These are phyloP conservation scores for Yamadazyma laniorum DNA, from an alignment of 805 yeast species.

Conservation along the genomic window DNA sequence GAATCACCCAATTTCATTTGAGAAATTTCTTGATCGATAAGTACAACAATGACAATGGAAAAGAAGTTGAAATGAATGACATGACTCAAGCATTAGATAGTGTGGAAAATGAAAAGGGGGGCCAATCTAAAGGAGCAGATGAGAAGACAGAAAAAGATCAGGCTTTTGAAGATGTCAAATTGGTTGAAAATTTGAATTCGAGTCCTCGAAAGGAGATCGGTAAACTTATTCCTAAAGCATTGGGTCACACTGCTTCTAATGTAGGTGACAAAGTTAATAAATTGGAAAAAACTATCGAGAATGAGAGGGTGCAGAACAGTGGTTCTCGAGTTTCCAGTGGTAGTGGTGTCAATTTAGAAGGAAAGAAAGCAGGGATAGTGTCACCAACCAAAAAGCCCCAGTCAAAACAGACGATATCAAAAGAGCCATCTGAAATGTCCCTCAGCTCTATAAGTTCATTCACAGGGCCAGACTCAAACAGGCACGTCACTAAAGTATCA, in stretches of 20 bases:
- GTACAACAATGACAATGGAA: constrained; percentile 20
- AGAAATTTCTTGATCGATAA: constrained; percentile 68
- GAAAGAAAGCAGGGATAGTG: neutral
- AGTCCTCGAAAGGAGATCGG: constrained; percentile 17
- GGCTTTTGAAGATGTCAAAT: neutral
- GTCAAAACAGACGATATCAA: constrained; percentile 8
- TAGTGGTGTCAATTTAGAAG: neutral
- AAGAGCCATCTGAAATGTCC: constrained; percentile 17
- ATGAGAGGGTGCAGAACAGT: constrained; percentile 9
- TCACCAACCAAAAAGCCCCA: constrained; percentile 5
- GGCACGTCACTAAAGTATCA: constrained; percentile 43
- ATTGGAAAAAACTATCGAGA: constrained; percentile 26
- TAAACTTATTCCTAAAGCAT: constrained; percentile 21
- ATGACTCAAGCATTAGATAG: constrained; percentile 12
- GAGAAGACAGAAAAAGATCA: neutral
- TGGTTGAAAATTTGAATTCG: constrained; percentile 14
- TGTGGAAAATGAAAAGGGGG: constrained; percentile 5
- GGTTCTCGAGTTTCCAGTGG: constrained; percentile 1
- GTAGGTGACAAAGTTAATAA: constrained; percentile 24
- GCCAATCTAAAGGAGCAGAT: neutral
- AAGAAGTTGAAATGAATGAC: constrained; percentile 20
- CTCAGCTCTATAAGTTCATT: constrained; percentile 5
- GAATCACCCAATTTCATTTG: constrained; percentile 85
- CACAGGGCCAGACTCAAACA: neutral
- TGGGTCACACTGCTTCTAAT: constrained; percentile 16